Conservation (phyloP, 345 rosid genomes). For the Iberis pinnata region DNA sequence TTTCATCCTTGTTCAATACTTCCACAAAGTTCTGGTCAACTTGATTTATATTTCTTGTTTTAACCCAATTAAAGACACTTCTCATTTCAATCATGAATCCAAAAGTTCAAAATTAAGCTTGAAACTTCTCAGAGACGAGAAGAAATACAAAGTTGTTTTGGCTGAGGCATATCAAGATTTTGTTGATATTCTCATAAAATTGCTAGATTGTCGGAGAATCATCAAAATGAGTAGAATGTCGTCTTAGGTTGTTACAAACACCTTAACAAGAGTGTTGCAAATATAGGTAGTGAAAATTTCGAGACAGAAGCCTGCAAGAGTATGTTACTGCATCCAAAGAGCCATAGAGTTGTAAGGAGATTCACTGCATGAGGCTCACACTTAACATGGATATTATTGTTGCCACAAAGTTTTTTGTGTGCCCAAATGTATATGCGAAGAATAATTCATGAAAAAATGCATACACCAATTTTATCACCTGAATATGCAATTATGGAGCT, state of each 20-base stretch:
- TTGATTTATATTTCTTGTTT: no score
- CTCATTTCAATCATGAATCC: no score
- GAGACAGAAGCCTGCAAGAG: constrained; percentile 11
- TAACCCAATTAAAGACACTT: no score
- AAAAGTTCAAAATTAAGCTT: constrained; percentile 1
- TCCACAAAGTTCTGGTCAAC: no score
- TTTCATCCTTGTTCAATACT: no score
- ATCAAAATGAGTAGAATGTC: neutral
- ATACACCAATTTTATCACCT: constrained; percentile 5
- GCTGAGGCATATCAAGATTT: constrained; percentile 27
- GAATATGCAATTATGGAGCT: constrained; percentile 10
- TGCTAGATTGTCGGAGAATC: neutral
- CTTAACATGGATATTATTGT: neutral
- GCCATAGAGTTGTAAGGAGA: constrained; percentile 1
- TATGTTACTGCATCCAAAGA: constrained; percentile 11
- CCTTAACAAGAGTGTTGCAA: constrained; percentile 8
- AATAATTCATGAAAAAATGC: neutral
- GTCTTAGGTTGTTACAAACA: constrained; percentile 7
- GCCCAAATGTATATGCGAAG: neutral
- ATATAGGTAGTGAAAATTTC: constrained; percentile 2
- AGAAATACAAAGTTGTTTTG: constrained; percentile 20
- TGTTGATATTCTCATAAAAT: constrained; percentile 16
- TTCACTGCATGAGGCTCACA: constrained; percentile 6
- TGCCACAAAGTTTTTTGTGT: constrained; percentile 1
- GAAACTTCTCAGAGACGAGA: constrained; percentile 22